Conservation (phyloP, 768 basidiomycete species). For the Coprinopsis sp. region DNA sequence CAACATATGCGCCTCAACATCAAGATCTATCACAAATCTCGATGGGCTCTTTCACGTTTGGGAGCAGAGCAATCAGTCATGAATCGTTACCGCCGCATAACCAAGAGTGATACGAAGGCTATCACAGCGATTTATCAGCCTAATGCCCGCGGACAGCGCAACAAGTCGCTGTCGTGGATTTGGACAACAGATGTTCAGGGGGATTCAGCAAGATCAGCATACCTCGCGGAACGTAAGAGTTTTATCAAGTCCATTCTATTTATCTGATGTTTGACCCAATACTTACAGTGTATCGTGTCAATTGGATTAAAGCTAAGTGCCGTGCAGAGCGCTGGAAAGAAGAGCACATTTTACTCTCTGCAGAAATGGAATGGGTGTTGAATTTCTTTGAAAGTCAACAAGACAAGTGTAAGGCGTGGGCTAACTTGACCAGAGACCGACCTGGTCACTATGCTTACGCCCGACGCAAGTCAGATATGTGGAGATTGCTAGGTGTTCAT, state of each 20-base stretch:
- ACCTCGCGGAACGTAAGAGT: not conserved
- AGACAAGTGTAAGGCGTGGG: no score
- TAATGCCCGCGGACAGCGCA: not conserved
- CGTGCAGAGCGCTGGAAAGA: constrained; percentile 1
- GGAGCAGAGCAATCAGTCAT: not conserved
- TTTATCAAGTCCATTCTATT: not conserved
- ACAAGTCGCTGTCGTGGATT: not conserved
- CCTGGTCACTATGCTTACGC: no score
- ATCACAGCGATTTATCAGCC: constrained; percentile 1
- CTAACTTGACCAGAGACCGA: no score
- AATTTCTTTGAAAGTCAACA: no score
- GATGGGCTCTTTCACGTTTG: not conserved
- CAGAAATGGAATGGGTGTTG: not conserved
- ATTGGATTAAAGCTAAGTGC: constrained; percentile 1
- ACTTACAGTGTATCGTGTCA: not conserved
- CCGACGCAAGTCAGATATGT: no score
- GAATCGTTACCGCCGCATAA: not conserved
- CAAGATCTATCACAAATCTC: not conserved
- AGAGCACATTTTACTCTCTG: not conserved
- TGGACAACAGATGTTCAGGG: not conserved
- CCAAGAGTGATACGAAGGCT: not conserved
- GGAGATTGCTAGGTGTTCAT: no score
- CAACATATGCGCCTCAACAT: not conserved
- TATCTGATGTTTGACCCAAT: no score
- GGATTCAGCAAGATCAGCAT: not conserved